phyloP scores from a whole-genome alignment of 2,329 filamentous ascomycete genomes.

The Colletotrichum falcatum region DNA sequence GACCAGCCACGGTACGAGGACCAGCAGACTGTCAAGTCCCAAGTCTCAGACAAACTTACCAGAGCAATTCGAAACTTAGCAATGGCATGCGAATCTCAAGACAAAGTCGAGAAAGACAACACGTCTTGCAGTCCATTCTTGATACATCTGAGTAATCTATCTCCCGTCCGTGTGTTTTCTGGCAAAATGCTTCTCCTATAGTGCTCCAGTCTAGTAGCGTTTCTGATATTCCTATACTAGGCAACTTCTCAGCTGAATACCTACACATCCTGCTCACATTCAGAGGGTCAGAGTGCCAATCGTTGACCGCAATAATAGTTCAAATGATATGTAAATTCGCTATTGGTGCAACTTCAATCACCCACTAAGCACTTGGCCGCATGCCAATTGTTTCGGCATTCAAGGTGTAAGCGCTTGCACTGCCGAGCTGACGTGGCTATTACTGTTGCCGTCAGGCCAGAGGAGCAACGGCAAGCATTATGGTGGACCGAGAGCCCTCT shows the following conservation, averaged over 20 bases:
- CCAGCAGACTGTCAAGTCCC: background rate
- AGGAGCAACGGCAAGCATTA: too few species aligned
- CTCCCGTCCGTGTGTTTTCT: background rate
- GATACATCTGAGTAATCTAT: background rate
- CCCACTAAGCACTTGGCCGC: background rate
- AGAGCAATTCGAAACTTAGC: too few species aligned
- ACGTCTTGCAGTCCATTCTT: background rate
- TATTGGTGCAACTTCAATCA: background rate
- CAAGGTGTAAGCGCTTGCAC: background rate
- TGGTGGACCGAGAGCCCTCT: too few species aligned
- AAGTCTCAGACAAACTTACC: background rate
- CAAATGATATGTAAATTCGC: background rate
- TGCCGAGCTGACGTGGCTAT: background rate
- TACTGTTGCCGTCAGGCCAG: background rate
- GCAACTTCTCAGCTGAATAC: background rate
- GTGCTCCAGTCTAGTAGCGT: background rate
- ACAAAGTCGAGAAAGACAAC: too few species aligned
- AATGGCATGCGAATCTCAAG: too few species aligned
- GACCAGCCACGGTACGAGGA: background rate
- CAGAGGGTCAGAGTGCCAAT: background rate
- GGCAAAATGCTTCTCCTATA: background rate
- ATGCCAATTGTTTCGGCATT: background rate
- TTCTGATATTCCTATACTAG: background rate
- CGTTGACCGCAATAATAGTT: background rate
- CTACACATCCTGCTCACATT: background rate